Evolutionary conservation across 2,329 filamentous ascomycete genomes (phyloP).

Genomic region (Myriosclerotinia duriaeana): DNA sequence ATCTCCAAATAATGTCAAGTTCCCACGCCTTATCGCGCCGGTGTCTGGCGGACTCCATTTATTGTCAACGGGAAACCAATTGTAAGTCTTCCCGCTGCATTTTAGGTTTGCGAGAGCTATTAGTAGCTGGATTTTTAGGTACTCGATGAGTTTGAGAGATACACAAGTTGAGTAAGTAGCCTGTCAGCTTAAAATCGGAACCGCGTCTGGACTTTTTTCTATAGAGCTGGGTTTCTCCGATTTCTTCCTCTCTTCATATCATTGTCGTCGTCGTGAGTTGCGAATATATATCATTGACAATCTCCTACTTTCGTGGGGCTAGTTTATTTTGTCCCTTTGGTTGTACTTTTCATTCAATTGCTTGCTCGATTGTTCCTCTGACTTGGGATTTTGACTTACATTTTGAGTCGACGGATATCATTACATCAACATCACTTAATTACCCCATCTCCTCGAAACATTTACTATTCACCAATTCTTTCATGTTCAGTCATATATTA

Average conservation of each 20-base stretch:
- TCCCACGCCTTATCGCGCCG: conserved; percentile 1
- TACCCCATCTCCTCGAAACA: not conserved
- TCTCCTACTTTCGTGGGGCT: not conserved
- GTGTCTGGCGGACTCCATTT: conserved; percentile 8
- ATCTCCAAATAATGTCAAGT: not conserved
- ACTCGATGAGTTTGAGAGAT: not conserved
- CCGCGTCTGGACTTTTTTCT: not conserved
- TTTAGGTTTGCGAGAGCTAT: not conserved
- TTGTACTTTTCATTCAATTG: not conserved
- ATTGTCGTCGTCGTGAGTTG: not conserved
- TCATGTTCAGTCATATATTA: not conserved
- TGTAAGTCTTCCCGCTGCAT: not conserved
- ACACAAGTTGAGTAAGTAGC: not conserved
- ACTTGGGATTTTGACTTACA: not conserved
- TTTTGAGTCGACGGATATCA: not conserved
- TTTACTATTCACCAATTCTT: not conserved
- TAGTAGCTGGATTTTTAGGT: too few species aligned
- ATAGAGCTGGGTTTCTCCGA: not conserved
- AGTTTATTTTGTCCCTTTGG: not conserved
- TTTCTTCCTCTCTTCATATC: not conserved
- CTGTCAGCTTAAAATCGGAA: not conserved
- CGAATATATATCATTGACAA: not conserved
- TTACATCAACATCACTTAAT: not conserved
- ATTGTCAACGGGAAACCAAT: not conserved
- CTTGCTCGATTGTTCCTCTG: not conserved